These are phyloP conservation scores for Pseudognaphalium luteoalbum DNA, from an alignment of 129 eudicot species.

Conservation along the genomic window DNA sequence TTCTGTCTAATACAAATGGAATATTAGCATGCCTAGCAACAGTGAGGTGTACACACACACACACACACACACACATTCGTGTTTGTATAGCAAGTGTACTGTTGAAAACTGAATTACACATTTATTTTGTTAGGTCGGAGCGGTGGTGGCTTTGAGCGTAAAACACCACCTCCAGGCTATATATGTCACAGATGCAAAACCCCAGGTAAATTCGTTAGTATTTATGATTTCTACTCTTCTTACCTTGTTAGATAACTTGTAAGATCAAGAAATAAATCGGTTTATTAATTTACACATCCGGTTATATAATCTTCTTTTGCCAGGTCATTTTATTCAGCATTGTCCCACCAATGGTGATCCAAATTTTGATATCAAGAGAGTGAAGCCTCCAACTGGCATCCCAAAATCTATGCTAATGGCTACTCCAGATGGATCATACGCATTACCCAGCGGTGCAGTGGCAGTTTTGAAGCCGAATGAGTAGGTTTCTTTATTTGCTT, in stretches of 20 bases:
- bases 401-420: constrained; percentile 98
- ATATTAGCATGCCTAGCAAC: background rate
- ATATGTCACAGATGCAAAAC: constrained; percentile 91
- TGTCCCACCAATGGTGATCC: constrained; percentile 99
- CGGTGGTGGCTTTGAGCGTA: constrained; percentile 60
- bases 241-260: background rate
- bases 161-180: constrained; percentile 94
- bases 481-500: constrained; percentile 41
- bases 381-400: constrained; percentile 95
- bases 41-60: background rate
- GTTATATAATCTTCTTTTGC: background rate
- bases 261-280: background rate
- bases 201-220: constrained; percentile 66
- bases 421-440: constrained; percentile 94
- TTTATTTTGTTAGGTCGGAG: constrained; percentile 59
- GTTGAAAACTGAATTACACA: constrained; percentile 23
- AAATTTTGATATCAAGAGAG: constrained; percentile 74
- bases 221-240: constrained; percentile 6
- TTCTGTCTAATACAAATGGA: background rate
- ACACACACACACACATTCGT: background rate
- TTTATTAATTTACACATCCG: background rate
- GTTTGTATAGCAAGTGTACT: constrained; percentile 1
- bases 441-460: constrained; percentile 86
- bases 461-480: constrained; percentile 96
- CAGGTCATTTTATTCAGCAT: constrained; percentile 98